Percentiles rank a stretch among this genome's conserved stretches.
Evolutionary conservation across 768 basidiomycete genomes (phyloP).

Genomic region (button mushroom (Agaricus bisporus)): DNA sequence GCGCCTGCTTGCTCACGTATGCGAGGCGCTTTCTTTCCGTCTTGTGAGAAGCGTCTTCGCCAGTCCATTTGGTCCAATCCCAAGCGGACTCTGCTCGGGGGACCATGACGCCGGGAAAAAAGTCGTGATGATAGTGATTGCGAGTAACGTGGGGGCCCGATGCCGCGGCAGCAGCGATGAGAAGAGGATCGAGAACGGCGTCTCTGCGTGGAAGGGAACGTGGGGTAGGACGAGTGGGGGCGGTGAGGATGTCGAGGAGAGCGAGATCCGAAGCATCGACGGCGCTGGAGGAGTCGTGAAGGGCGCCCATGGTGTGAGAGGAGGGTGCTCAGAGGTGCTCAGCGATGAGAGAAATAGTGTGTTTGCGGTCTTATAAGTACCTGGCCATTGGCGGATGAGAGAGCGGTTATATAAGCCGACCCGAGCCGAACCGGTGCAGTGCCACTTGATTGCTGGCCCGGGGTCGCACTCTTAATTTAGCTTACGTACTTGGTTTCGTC

Average conservation of each 20-base stretch:
- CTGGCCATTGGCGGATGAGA: slow-evolving; percentile 1
- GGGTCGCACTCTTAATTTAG: too few species aligned
- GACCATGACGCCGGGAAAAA: slow-evolving; percentile 54
- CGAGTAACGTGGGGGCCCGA: slow-evolving; percentile 75
- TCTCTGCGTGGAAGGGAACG: slow-evolving; percentile 55
- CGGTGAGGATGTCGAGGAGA: slow-evolving; percentile 62
- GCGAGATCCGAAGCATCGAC: slow-evolving; percentile 44
- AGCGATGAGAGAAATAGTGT: slow-evolving; percentile 7
- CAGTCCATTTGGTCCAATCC: slow-evolving; percentile 54
- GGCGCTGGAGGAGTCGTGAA: slow-evolving; percentile 15
- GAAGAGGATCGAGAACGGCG: slow-evolving; percentile 69
- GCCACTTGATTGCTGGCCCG: too few species aligned
- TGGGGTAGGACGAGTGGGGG: slow-evolving; percentile 33
- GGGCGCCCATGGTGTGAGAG: slow-evolving; percentile 16
- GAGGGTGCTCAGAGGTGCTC: slow-evolving; percentile 10
- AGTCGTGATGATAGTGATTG: slow-evolving; percentile 82
- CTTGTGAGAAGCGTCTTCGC: slow-evolving; percentile 31
- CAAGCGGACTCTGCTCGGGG: slow-evolving; percentile 45
- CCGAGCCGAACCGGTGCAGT: too few species aligned
- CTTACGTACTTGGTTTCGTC: too few species aligned
- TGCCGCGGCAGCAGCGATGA: slow-evolving; percentile 71
- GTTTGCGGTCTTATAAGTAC: background rate
- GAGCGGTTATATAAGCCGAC: too few species aligned
- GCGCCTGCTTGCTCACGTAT: slow-evolving; percentile 74
- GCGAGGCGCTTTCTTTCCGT: slow-evolving; percentile 41